Conservation (phyloP, 1,284 basidiomycete genomes). For the Cerioporus squamosus region DNA sequence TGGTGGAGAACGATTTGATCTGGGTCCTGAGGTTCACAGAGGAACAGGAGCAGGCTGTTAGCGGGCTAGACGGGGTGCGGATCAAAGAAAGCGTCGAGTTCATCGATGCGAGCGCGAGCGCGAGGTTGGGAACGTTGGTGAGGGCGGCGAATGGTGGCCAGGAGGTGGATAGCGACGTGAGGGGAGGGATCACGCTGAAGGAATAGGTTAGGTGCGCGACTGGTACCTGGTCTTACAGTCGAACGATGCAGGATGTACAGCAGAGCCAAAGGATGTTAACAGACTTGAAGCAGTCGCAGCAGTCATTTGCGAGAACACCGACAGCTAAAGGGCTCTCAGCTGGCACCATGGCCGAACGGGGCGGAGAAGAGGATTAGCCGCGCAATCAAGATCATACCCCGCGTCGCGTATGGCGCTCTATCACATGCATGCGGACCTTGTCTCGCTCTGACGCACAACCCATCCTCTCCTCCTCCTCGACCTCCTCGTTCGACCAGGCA, state of each 20-base stretch:
- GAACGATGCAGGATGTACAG: too few relatives aligned
- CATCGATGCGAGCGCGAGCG: not conserved
- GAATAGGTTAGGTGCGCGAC: too few relatives aligned
- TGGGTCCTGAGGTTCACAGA: not conserved
- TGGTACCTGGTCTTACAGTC: too few relatives aligned
- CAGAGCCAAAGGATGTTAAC: too few relatives aligned
- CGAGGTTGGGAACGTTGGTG: not conserved
- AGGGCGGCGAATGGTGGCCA: not conserved
- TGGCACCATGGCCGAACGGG: too few relatives aligned
- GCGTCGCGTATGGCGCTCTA: conserved; percentile 11
- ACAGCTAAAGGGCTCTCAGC: too few relatives aligned
- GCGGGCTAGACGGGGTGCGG: not conserved
- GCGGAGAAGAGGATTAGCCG: too few relatives aligned
- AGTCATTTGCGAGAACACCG: too few relatives aligned
- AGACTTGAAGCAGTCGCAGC: too few relatives aligned
- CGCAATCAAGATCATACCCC: too few relatives aligned
- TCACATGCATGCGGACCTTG: conserved; percentile 14
- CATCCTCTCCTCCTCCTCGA: not conserved
- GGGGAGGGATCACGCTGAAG: not conserved
- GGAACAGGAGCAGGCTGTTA: not conserved
- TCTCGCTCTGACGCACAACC: not conserved
- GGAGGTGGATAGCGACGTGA: too few relatives aligned
- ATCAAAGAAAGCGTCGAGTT: not conserved
- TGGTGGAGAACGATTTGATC: not conserved
- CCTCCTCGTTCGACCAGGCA: too few relatives aligned